phyloP scores from a whole-genome alignment of 345 rosid genomes.

The Pistacia vera region DNA sequence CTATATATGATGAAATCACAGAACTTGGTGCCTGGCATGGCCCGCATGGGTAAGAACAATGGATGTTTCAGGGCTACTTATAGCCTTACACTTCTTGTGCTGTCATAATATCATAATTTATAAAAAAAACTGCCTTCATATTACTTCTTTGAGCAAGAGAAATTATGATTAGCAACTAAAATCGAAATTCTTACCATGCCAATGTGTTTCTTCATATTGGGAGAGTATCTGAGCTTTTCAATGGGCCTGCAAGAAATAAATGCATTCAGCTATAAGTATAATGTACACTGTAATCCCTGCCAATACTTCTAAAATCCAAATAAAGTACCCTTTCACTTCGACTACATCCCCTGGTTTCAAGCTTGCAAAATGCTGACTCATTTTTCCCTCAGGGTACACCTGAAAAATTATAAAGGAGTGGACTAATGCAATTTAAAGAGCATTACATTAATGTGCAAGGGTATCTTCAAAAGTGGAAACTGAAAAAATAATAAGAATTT shows the following conservation, averaged over 20 bases:
- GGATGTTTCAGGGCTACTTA: background rate
- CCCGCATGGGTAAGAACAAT: background rate
- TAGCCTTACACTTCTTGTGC: background rate
- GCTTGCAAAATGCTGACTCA: conserved; percentile 98
- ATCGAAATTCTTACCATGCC: conserved; percentile 75
- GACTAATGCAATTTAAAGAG: background rate
- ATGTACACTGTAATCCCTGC: background rate
- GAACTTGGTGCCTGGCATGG: background rate
- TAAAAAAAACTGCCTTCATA: background rate
- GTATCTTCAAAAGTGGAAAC: conserved; percentile 14
- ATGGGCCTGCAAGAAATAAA: conserved; percentile 71
- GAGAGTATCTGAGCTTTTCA: conserved; percentile 83
- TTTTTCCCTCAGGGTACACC: conserved; percentile 96
- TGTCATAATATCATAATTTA: background rate
- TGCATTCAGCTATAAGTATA: conserved; percentile 8
- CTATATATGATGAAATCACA: background rate
- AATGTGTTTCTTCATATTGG: conserved; percentile 96
- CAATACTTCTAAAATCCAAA: background rate
- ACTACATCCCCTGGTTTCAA: conserved; percentile 87
- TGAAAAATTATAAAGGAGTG: conserved; percentile 31
- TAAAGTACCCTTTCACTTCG: conserved; percentile 85
- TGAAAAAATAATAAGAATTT: background rate
- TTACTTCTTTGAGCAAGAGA: background rate
- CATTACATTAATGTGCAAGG: background rate
- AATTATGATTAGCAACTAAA: conserved; percentile 17